phyloP scores from a whole-genome alignment of 179 eudicot genomes.

The Beta macrorhiza region DNA sequence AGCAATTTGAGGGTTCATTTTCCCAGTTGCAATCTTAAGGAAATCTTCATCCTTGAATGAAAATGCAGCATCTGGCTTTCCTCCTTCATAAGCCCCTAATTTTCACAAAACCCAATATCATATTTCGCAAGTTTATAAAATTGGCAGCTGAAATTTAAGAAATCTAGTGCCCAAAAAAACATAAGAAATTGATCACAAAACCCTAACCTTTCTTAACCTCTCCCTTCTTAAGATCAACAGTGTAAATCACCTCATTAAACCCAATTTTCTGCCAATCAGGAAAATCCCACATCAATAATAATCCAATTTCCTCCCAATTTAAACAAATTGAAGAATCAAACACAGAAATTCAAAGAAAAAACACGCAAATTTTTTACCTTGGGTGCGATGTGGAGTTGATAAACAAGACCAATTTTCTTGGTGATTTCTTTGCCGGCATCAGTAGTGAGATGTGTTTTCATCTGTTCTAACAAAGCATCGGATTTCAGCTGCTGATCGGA shows the following conservation, averaged over 20 bases:
- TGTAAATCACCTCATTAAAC: conserved; percentile 70
- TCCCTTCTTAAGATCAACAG: conserved; percentile 92
- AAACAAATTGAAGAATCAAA: no score
- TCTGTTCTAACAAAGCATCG: conserved; percentile 73
- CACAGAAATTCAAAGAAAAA: no score
- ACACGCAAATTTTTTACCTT: conserved; percentile 38
- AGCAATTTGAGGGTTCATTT: conserved; percentile 96
- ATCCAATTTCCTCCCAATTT: no score
- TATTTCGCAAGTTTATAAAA: background rate
- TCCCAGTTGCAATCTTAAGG: conserved; percentile 76
- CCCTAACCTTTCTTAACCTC: conserved; percentile 83
- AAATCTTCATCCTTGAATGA: conserved; percentile 93
- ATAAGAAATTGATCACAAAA: background rate
- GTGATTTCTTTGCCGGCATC: conserved; percentile 67
- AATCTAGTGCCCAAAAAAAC: background rate
- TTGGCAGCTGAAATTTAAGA: background rate
- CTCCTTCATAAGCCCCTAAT: conserved; percentile 73
- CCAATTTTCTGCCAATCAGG: conserved; percentile 71
- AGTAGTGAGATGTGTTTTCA: conserved; percentile 74
- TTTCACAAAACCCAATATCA: conserved; percentile 18
- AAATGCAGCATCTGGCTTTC: conserved; percentile 92
- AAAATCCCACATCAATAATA: conserved; percentile 3
- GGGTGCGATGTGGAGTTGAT: conserved; percentile 81
- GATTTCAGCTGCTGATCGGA: conserved; percentile 49
- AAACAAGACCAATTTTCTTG: conserved; percentile 74